Evolutionary conservation across 2,329 filamentous ascomycete genomes (phyloP).

Genomic region (Calonectria montana): DNA sequence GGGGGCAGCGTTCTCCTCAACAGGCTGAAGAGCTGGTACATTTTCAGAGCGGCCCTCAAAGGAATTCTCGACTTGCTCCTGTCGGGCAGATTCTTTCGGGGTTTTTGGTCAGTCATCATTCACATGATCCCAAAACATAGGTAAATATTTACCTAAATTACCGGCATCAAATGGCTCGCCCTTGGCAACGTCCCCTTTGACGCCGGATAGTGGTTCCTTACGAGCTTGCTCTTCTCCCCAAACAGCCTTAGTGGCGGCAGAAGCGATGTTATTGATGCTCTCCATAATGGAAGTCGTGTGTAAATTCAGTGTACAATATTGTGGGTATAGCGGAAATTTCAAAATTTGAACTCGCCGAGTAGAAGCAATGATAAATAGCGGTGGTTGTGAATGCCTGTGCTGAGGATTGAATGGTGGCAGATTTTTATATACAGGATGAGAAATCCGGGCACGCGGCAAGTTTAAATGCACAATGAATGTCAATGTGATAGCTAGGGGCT

Average conservation of each 20-base stretch:
- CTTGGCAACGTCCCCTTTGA: constrained; percentile 72
- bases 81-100: neutral
- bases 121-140: too few relatives aligned
- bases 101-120: neutral
- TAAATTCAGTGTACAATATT: neutral
- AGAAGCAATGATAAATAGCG: too few relatives aligned
- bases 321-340: neutral
- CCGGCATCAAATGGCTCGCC: constrained; percentile 84
- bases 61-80: constrained; percentile 11
- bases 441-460: neutral
- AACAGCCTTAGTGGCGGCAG: constrained; percentile 54
- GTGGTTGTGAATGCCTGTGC: neutral
- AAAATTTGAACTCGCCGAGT: neutral
- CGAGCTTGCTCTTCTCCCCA: constrained; percentile 55
- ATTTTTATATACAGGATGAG: neutral
- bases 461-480: constrained; percentile 8
- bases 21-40: neutral
- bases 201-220: constrained; percentile 78
- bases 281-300: constrained; percentile 63
- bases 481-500: neutral
- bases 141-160: constrained; percentile 66
- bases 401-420: neutral
- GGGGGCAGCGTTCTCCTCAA: neutral
- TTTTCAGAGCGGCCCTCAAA: neutral
- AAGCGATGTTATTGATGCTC: constrained; percentile 67